Percentiles rank a stretch among this genome's conserved stretches.
These are phyloP conservation scores for Dianthus caryophyllus DNA, from an alignment of 148 eudicot species.

Conservation along the genomic window DNA sequence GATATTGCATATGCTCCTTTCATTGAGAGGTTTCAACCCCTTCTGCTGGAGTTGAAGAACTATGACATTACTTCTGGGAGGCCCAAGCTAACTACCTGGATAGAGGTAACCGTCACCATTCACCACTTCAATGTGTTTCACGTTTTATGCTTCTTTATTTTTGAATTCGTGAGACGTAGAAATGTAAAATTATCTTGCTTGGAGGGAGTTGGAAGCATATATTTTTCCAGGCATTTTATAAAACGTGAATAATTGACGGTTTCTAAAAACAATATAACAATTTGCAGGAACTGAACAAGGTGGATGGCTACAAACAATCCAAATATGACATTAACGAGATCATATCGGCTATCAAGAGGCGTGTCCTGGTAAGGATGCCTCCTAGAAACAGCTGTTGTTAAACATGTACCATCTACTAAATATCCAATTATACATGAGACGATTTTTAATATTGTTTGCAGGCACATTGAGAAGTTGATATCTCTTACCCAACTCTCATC, in stretches of 20 bases:
- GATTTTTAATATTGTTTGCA: not conserved
- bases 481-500: not conserved
- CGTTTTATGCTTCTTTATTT: too few species aligned
- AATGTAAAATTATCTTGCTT: not conserved
- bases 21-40: constrained; percentile 40
- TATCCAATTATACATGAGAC: not conserved
- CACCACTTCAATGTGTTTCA: too few species aligned
- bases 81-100: constrained; percentile 43
- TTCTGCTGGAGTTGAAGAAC: constrained; percentile 32
- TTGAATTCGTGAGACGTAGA: too few species aligned
- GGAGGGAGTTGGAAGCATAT: not conserved
- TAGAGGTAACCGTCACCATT: constrained; percentile 28
- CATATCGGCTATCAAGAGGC: constrained; percentile 12
- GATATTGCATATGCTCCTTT: constrained; percentile 50
- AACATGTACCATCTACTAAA: not conserved
- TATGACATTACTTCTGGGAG: constrained; percentile 41
- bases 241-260: not conserved
- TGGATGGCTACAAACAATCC: constrained; percentile 13
- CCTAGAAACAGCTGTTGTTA: not conserved
- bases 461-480: constrained; percentile 5
- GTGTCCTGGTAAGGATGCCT: constrained; percentile 10
- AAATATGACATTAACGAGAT: constrained; percentile 14
- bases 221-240: not conserved
- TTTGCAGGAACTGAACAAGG: constrained; percentile 16
- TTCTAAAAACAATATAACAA: not conserved